These are phyloP conservation scores for Anethum foeniculum DNA, from an alignment of 140 eudicot species.

Conservation along the genomic window DNA sequence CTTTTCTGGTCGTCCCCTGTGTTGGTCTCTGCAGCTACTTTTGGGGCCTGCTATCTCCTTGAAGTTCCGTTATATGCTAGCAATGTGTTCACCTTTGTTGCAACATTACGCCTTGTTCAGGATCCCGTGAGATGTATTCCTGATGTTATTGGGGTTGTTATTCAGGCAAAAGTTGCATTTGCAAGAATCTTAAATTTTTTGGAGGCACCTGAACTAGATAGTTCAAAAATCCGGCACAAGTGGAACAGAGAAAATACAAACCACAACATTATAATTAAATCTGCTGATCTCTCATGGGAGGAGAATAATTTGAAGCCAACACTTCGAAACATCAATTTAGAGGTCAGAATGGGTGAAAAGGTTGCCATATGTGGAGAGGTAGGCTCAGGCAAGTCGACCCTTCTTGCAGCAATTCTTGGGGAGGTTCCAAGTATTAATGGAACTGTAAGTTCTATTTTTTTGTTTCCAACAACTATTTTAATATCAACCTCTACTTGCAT, in stretches of 20 bases:
- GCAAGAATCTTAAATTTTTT: conserved; percentile 69
- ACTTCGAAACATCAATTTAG: conserved; percentile 45
- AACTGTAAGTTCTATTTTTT: conserved; percentile 48
- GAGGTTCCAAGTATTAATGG: conserved; percentile 79
- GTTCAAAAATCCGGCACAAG: conserved; percentile 40
- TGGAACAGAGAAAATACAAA: conserved; percentile 16
- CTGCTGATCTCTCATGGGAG: conserved; percentile 79
- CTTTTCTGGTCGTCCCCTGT: conserved; percentile 95
- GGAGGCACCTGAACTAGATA: conserved; percentile 82
- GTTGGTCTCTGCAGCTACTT: conserved; percentile 83
- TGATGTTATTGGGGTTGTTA: conserved; percentile 82
- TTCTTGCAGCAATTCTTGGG: conserved; percentile 83
- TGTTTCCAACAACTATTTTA: background rate
- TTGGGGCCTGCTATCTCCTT: conserved; percentile 78
- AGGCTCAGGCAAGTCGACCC: conserved; percentile 93
- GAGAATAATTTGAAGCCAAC: conserved; percentile 53
- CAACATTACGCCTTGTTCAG: conserved; percentile 89
- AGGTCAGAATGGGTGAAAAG: conserved; percentile 60
- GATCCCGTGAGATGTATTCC: conserved; percentile 85
- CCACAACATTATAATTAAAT: conserved; percentile 36
- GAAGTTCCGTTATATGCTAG: conserved; percentile 68
- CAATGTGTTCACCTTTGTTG: conserved; percentile 88
- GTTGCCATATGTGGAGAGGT: conserved; percentile 95
- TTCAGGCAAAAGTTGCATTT: conserved; percentile 89
- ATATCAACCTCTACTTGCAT: background rate